Evolutionary conservation across 1,139 yeast genomes (phyloP), one percentile per base, ranked within the genome.

Genomic region (Scheffersomyces stambukii): DNA sequence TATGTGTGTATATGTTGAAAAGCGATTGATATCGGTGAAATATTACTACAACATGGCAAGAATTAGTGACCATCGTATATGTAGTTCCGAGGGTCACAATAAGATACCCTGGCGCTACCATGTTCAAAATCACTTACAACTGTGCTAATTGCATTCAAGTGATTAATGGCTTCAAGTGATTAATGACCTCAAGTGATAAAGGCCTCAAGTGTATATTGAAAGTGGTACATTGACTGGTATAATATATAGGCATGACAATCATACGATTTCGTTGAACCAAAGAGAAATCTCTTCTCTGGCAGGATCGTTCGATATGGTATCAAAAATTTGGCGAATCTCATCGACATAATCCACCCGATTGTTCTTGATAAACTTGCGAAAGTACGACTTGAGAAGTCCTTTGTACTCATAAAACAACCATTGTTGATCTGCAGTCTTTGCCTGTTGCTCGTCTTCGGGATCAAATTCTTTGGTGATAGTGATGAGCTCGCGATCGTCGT

Each of bases 371-470:
- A 47, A 59, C 36, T 53, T 57, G 42, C 73, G 52, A 24, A 61
- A 50, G 36, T 61, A 63, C 13, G 64, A 52, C 44, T 65, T 66
- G 41, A 64, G 52, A 37, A 67, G 53, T 1, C 71, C 71, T 30
- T 56, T 45, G 46, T 66, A 67, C 32, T 67, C 73, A 42, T 59
- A 65, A 38, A 54, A 58, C 21, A 66, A 48, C 72, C 73, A 67
- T 41, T 64, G 65, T 22, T 46, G 38, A 42, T 67, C 70, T 20
- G 57, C 52, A 30, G 57, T 50, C 6, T 49, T 49, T 10, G 37
- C 33, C 12, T 55, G 48, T 4, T 49, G 57, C 11, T 52, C 58
- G 8, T 40, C 37, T 26, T 57, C 49, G 6, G 54, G 57, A 25
- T 52, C 57, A n/a, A n/a, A n/a, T n/a, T n/a, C n/a, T n/a, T n/a